phyloP scores from a whole-genome alignment of 2,329 filamentous ascomycete genomes.

The Aspergillus caelatus region DNA sequence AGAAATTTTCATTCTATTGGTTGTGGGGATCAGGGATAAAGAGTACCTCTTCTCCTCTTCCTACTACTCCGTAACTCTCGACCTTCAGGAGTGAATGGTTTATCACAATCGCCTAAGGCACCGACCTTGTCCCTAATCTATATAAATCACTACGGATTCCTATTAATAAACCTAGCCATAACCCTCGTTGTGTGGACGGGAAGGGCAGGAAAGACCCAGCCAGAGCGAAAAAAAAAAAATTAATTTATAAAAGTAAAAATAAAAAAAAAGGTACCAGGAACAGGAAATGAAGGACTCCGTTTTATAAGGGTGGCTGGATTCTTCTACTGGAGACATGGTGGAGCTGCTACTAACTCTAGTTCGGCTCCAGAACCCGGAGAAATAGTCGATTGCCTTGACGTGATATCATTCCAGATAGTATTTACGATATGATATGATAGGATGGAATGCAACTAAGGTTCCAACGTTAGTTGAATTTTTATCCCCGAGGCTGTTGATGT shows the following conservation, averaged over 20 bases:
- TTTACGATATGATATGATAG: conserved; percentile 7
- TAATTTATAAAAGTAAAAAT: conserved; percentile 7
- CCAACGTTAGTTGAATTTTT: neutral
- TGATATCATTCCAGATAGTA: conserved; percentile 15
- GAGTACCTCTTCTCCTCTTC: neutral
- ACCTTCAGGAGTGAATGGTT: neutral
- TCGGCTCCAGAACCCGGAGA: conserved; percentile 20
- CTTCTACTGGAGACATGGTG: conserved; percentile 12
- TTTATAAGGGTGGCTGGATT: conserved; percentile 8
- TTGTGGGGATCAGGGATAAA: conserved; percentile 12
- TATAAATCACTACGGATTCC: neutral
- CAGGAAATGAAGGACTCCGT: conserved; percentile 7
- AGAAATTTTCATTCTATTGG: conserved; percentile 17
- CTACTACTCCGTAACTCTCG: neutral
- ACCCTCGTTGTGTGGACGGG: neutral
- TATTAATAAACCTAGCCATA: conserved; percentile 8
- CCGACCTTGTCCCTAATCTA: neutral
- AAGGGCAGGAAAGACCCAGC: conserved; percentile 1
- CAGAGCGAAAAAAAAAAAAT: conserved; percentile 6
- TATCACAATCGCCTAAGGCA: neutral
- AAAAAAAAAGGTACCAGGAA: conserved; percentile 9
- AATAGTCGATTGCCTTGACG: conserved; percentile 16
- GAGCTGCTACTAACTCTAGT: conserved; percentile 13
- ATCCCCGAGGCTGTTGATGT: neutral
- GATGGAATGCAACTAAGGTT: neutral